Conservation (phyloP, 2,329 filamentous ascomycete genomes). For the Sclerotinia spermophila region DNA sequence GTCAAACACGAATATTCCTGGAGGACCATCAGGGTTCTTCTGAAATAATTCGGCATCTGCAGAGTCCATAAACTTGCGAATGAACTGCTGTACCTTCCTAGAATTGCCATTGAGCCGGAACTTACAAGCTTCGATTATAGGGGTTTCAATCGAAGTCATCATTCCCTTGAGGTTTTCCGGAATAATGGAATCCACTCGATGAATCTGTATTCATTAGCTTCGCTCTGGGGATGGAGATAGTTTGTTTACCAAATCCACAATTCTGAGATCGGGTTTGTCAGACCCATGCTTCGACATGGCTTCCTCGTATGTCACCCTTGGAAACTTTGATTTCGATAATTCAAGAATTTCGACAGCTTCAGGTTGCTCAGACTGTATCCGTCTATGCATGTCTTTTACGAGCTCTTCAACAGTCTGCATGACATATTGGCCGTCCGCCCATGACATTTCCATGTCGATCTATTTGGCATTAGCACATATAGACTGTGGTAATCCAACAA, state of each 20-base stretch:
- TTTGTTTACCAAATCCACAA: slow-evolving; percentile 57
- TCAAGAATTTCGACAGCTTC: slow-evolving; percentile 5
- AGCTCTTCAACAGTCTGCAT: slow-evolving; percentile 46
- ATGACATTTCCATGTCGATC: slow-evolving; percentile 93
- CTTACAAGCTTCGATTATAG: slow-evolving; percentile 72
- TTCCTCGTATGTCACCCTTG: slow-evolving; percentile 61
- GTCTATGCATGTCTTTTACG: slow-evolving; percentile 29
- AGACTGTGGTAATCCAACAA: background rate
- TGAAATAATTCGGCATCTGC: slow-evolving; percentile 55
- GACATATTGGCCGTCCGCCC: slow-evolving; percentile 68
- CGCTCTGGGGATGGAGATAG: background rate
- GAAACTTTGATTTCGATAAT: slow-evolving; percentile 22
- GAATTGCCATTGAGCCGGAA: slow-evolving; percentile 55
- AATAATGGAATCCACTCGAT: slow-evolving; percentile 59
- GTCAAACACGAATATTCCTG: slow-evolving; percentile 75
- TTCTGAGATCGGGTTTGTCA: slow-evolving; percentile 88
- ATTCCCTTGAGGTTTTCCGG: slow-evolving; percentile 65
- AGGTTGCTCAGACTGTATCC: background rate
- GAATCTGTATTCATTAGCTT: slow-evolving; percentile 52
- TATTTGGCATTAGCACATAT: slow-evolving; percentile 38
- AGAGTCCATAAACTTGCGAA: slow-evolving; percentile 68
- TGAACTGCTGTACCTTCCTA: slow-evolving; percentile 55
- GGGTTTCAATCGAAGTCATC: slow-evolving; percentile 65
- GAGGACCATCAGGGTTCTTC: slow-evolving; percentile 70
- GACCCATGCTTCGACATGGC: slow-evolving; percentile 79